Evolutionary conservation across 129 eudicot species (phyloP).

Genomic region (sunflower (Helianthus annuus)): DNA sequence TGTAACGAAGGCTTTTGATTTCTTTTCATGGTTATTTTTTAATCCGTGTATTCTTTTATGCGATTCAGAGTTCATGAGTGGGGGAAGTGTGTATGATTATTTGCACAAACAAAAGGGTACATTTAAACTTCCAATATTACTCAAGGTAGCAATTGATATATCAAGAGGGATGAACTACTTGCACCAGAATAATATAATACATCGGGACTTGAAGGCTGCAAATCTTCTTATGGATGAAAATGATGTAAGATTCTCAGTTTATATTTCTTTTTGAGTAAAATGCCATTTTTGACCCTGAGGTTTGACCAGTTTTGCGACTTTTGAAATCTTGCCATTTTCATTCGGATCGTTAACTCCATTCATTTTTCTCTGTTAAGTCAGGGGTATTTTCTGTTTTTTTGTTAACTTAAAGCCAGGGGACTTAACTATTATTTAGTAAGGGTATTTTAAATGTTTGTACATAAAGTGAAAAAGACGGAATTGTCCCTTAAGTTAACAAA

Average conservation of each 20-base stretch:
- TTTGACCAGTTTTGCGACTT: too few species aligned
- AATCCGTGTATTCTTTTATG: not conserved
- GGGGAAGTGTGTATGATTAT: constrained; percentile 98
- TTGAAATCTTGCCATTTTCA: too few species aligned
- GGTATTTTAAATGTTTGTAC: too few species aligned
- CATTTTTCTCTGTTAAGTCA: too few species aligned
- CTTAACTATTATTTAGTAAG: too few species aligned
- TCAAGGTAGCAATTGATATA: constrained; percentile 89
- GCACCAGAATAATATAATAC: constrained; percentile 95
- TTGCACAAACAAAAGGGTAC: constrained; percentile 92
- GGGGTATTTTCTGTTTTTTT: too few species aligned
- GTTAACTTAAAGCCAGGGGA: too few species aligned
- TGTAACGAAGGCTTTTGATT: not conserved
- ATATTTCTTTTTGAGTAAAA: too few species aligned
- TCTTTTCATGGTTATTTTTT: constrained; percentile 5
- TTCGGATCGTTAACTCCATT: too few species aligned
- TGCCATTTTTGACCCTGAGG: too few species aligned
- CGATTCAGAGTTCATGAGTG: constrained; percentile 76
- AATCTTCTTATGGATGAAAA: constrained; percentile 99
- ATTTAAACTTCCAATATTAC: constrained; percentile 85
- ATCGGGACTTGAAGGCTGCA: constrained; percentile 97
- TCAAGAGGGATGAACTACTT: constrained; percentile 96
- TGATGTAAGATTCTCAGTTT: constrained; percentile 55
- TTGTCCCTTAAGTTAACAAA: too few species aligned
- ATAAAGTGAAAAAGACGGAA: too few species aligned